phyloP scores from a whole-genome alignment of 2,329 filamentous ascomycete species.

The Arthroderma sp. region DNA sequence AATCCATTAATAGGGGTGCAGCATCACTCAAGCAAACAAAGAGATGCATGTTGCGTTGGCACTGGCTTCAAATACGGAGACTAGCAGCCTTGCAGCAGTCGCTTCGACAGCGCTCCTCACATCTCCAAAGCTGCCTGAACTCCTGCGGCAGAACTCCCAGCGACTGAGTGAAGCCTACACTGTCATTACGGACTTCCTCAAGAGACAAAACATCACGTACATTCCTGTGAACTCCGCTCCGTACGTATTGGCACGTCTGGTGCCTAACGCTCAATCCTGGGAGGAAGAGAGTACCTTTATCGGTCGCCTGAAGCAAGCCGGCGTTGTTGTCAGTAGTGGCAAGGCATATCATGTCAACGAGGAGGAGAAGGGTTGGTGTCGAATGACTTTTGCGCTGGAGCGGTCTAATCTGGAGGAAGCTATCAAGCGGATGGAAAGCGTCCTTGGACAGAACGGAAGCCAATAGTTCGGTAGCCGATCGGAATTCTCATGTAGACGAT shows the following conservation, averaged over 20 bases:
- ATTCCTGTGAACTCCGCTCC: conserved; percentile 2
- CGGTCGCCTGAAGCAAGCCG: neutral
- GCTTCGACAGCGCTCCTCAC: neutral
- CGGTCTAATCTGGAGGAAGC: neutral
- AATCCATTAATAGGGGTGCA: neutral
- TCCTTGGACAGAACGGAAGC: neutral
- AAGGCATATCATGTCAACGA: neutral
- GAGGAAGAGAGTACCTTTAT: neutral
- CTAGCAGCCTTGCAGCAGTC: neutral
- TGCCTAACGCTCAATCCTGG: neutral
- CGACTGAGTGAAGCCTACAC: neutral
- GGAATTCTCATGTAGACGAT: neutral
- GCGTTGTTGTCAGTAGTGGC: neutral
- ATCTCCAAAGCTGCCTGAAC: neutral
- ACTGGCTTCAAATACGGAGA: neutral
- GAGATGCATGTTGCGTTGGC: neutral
- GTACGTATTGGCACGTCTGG: neutral
- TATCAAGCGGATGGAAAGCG: neutral
- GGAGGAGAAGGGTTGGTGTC: neutral
- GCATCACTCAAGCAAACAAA: neutral
- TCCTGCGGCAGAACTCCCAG: neutral
- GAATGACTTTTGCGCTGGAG: neutral
- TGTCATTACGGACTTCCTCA: neutral
- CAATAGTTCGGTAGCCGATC: neutral
- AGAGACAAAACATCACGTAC: neutral